These are phyloP conservation scores for Syzygium oleosum DNA, from an alignment of 345 rosid species.

Conservation along the genomic window DNA sequence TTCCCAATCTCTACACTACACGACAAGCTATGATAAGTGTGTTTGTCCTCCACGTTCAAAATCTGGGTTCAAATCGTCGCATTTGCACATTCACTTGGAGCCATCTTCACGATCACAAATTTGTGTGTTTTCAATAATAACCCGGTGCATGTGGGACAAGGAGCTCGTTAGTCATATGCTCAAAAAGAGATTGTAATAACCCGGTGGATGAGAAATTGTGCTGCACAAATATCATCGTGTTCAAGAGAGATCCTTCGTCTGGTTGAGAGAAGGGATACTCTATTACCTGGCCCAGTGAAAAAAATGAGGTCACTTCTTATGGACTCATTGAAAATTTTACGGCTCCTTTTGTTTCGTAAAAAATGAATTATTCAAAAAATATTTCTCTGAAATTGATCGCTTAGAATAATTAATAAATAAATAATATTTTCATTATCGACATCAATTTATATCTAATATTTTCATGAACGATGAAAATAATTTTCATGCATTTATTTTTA, in stretches of 20 bases:
- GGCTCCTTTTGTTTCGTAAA: no score
- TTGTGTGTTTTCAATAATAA: neutral
- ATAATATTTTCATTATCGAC: no score
- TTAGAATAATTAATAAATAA: no score
- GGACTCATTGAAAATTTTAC: no score
- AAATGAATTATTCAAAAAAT: no score
- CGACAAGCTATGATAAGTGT: neutral
- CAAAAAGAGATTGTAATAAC: neutral
- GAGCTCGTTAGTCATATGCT: neutral
- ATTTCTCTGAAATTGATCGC: no score
- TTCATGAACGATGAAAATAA: no score
- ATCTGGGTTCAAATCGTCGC: neutral
- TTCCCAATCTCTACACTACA: neutral
- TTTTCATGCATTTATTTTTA: no score
- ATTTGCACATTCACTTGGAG: neutral
- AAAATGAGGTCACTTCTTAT: no score
- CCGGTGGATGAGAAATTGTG: neutral
- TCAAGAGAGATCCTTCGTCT: neutral
- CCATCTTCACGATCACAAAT: neutral
- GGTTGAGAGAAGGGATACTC: no score
- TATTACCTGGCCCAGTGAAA: no score
- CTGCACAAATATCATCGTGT: neutral
- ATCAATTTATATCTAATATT: no score
- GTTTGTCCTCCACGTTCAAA: neutral
- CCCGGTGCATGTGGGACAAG: neutral